Base-by-base conservation (phyloP, 331 rosid species). In the Cucumis variabilis region DNA sequence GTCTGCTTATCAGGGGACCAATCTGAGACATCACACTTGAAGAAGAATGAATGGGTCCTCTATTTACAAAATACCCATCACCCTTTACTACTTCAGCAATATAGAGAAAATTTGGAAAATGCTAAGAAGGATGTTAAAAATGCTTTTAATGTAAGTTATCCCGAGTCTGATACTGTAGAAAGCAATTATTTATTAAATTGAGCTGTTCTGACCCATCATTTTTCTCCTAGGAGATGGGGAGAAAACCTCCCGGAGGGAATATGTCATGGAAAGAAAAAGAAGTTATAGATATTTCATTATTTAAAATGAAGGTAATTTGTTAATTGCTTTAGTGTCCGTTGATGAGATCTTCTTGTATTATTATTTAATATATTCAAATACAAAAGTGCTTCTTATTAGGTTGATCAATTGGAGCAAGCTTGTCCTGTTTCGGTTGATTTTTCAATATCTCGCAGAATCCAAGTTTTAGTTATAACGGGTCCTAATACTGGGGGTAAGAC, bases 401-500 rank as follows among this genome's bases (percentile, higher is more conserved):
- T 92, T 92, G 33, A 90, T 23, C 80, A 86, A 28, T 88, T 90
- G 50, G 95, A 92, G 87, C 90, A 86, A 89, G 93, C 84, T 70
- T 90, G 14, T 41, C 98, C 98, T 13, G 93, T 95, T 93, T 97
- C 99, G 65, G 98, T 95, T 83, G 98, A 97, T 87, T 91, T 95
- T 93, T 90, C 91, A 83, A 90, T 97, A 86, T 88, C 93, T 73
- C 89, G 86, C 67, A 93, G 91, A 90, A 93, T 96, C 70, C 92
- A 92, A 85, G 98, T 94, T 89, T 87, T 97, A 91, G 92, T 97
- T 84, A 90, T 97, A 90, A 97, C 99, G 85, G 98, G 99, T 76
- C 98, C 99, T 80, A 97, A 97, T 87, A 97, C 98, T 8, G 98
- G 99, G 65, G 99, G 98, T 44, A 97, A 97, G 95, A 97, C 98